A percentile compares a stretch with the other conserved stretches of the same genome.
These are phyloP conservation scores for Datura wrightii DNA, from an alignment of 257 asterid genomes.

Conservation along the genomic window DNA sequence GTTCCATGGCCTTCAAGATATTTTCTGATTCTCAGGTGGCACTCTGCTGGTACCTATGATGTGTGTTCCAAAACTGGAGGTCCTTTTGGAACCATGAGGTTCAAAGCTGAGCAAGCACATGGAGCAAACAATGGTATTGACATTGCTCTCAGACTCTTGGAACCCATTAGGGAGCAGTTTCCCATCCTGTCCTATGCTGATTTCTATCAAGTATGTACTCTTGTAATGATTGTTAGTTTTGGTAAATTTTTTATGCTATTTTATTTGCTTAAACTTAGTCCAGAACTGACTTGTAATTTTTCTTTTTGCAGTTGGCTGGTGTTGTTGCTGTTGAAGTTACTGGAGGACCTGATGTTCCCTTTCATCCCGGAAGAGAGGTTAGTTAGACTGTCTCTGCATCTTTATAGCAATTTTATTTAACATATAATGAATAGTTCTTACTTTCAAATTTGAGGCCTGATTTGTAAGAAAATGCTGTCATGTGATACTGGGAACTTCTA, in stretches of 20 bases:
- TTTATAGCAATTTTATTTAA: background rate
- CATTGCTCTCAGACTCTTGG: slow-evolving; percentile 69
- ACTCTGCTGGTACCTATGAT: slow-evolving; percentile 89
- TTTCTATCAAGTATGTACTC: slow-evolving; percentile 61
- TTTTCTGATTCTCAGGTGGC: slow-evolving; percentile 66
- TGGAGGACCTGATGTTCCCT: slow-evolving; percentile 94
- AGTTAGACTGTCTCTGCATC: background rate
- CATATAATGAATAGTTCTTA: background rate
- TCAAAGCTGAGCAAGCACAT: slow-evolving; percentile 68
- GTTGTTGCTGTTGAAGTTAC: slow-evolving; percentile 94
- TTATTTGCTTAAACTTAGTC: background rate
- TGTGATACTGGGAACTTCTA: background rate
- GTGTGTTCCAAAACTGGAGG: slow-evolving; percentile 72
- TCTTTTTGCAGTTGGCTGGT: slow-evolving; percentile 68
- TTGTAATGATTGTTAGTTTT: background rate
- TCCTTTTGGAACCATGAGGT: slow-evolving; percentile 89
- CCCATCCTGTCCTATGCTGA: slow-evolving; percentile 73
- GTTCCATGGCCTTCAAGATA: slow-evolving; percentile 3
- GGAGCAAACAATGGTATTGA: slow-evolving; percentile 76
- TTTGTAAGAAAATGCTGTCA: background rate
- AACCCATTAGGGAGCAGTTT: slow-evolving; percentile 76
- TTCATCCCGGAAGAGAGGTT: slow-evolving; percentile 84
- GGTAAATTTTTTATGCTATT: background rate
- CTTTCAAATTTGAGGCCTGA: background rate
- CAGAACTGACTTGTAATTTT: background rate